Evolutionary conservation across 768 basidiomycete genomes (phyloP).

Genomic region (Lactarius tabidus): DNA sequence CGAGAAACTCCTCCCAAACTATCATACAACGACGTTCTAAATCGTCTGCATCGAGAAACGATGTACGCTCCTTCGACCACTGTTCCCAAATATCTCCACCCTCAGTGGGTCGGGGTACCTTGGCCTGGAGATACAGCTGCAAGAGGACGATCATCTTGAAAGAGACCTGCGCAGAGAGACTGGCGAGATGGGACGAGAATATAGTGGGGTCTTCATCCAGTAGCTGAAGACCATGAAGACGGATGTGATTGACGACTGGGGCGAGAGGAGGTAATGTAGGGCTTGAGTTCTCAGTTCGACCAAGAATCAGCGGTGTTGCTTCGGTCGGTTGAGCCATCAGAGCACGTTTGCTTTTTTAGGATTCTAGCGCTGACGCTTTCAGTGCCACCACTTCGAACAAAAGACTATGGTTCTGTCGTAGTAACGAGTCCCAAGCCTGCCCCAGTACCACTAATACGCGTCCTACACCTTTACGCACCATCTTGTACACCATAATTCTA

Average conservation of each 20-base stretch:
- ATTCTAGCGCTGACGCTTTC: too few species aligned
- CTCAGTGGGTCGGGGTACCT: neutral
- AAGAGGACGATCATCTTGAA: constrained; percentile 28
- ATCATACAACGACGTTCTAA: constrained; percentile 35
- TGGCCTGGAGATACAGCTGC: constrained; percentile 23
- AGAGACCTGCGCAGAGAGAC: constrained; percentile 8
- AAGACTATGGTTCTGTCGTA: too few species aligned
- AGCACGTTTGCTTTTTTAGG: too few species aligned
- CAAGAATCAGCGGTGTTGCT: constrained; percentile 18
- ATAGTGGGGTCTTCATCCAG: constrained; percentile 9
- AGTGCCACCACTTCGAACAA: too few species aligned
- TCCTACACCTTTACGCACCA: too few species aligned
- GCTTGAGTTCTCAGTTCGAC: neutral
- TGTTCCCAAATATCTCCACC: constrained; percentile 39
- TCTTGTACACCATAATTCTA: too few species aligned
- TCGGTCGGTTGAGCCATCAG: constrained; percentile 18
- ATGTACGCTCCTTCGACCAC: constrained; percentile 37
- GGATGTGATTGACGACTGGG: constrained; percentile 26
- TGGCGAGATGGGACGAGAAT: neutral
- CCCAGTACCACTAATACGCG: too few species aligned
- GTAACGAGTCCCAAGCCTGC: too few species aligned
- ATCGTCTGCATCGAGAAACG: constrained; percentile 29
- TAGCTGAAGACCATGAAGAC: constrained; percentile 21
- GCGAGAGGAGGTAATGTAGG: constrained; percentile 8
- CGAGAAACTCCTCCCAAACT: constrained; percentile 44